These are phyloP conservation scores for Coemansia sp. DNA, from an alignment of 192 early-diverging fungal species.

Conservation along the genomic window DNA sequence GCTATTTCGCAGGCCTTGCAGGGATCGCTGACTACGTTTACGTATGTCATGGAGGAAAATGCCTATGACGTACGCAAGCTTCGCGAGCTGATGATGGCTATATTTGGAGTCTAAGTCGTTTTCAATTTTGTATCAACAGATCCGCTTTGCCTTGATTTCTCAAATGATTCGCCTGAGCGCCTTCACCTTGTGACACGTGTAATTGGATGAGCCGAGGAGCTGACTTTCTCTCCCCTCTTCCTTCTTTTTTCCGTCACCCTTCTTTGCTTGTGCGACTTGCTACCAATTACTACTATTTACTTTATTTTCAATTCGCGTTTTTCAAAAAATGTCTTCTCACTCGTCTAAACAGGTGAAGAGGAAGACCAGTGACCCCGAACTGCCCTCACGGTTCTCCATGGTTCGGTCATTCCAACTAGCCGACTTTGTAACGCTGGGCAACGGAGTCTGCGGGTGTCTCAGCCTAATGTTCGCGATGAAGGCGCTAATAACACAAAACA, in stretches of 20 bases:
- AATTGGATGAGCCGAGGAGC: not conserved
- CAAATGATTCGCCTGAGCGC: conserved; percentile 1
- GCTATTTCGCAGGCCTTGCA: conserved; percentile 78
- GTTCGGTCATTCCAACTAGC: conserved; percentile 73
- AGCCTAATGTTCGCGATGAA: conserved; percentile 76
- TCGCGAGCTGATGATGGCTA: conserved; percentile 55
- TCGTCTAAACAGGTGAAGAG: conserved; percentile 26
- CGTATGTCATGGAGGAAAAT: conserved; percentile 80
- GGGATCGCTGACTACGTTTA: conserved; percentile 76
- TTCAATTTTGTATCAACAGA: not conserved
- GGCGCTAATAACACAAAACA: conserved; percentile 65
- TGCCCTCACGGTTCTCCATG: conserved; percentile 56
- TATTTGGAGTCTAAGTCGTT: conserved; percentile 27
- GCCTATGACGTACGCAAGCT: conserved; percentile 55
- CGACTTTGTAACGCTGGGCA: conserved; percentile 85
- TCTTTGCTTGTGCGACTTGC: not conserved
- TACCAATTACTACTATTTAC: conserved; percentile 1
- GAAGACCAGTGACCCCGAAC: conserved; percentile 44
- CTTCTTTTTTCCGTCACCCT: not conserved
- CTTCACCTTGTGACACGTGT: not conserved
- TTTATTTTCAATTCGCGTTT: not conserved
- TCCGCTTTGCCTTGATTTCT: not conserved
- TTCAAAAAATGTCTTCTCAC: not conserved
- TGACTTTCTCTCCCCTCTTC: not conserved
- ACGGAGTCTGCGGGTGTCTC: conserved; percentile 76